Evolutionary conservation across 306 rosid species (phyloP), one percentile per base, ranked within the genome.

Genomic region (Gillenia trifoliata): DNA sequence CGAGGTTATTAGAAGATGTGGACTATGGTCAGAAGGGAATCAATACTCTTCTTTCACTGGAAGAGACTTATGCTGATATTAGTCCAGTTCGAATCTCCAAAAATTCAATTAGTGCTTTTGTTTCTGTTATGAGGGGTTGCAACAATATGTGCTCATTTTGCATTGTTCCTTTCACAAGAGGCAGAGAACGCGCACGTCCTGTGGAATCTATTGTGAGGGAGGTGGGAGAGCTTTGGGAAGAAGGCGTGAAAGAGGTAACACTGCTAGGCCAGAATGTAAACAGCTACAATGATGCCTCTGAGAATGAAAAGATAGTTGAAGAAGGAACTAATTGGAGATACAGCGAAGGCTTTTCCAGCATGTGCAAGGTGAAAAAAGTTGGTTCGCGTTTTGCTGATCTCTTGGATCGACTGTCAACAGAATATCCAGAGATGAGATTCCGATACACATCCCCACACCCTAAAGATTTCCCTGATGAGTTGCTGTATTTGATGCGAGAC

Each of bases 371-470:
- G 34, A 94, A 88, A 76, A 88, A 84, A n/a, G 87, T 90, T 80
- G 99, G 99, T 65, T 88, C 81, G 47, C 92, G 99, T 70, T 94
- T 94, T 81, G 75, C 95, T 79, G 95, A 92, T 85, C 96, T 94
- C 67, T 85, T 94, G 66, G 93, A 94, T 71, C 86, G 90, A 45
- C 92, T 94, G 73, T 92, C 97, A 70, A 56, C 54, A 20, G 92
- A 94, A 81, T 92, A 82, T 83, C 99, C 97, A 68, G 99, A 92
- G 81, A 92, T 94, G 90, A 93, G 99, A 64, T 94, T 94, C 84
- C 86, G 99, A 94, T 94, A 86, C 87, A 94, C 99, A 5, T 94
- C 97, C 71, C 97, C 99, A 9, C 99, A 92, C 81, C 99, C 99
- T 25, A 94, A 94, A 79, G 99, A 94, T 88, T 94, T 75, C 77